Evolutionary conservation across 2,329 filamentous ascomycete genomes (phyloP), one percentile per base, ranked within the genome.

Genomic region (Zasmidium citrigriseum): DNA sequence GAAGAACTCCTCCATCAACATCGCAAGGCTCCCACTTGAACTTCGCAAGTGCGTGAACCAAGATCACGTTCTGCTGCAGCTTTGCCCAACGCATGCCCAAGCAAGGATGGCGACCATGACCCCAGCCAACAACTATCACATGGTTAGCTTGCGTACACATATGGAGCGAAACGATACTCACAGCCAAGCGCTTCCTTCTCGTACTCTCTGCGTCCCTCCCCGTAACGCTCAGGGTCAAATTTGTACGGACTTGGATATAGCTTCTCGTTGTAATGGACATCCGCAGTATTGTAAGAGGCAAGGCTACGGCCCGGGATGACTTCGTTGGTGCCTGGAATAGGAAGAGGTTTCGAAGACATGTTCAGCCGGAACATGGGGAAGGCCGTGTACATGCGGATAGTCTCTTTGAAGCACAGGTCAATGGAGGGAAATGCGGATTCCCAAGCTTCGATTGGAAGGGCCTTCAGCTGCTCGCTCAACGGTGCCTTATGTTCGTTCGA

Each of bases 351-450:
- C n/a, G 76, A 77, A 27, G 75, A 77, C 14, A 73, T 72, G 65
- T 86, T 86, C 67, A 77, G 79, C 5, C 83, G 76, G 47, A 46
- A 52, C 27, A 59, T 58, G 14, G 58, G 55, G 66, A 85, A 81
- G 0, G 75, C 74, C 1, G 76, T 73, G 27, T 78, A 77, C 21
- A 85, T 64, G 7, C 83, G 78, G 57, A 86, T 83, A n/a, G 75
- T 77, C 59, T 86, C 83, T 27, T 77, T 75, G 44, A 86, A 71
- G 47, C 78, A 81, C 25, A 83, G 58, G 57, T 83, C 79, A 23
- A 85, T 71, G 7, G 77, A 57, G 0, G 82, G 80, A 58, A 86
- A 84, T 14, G 82, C 78, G 9, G 68, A 54, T 67, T 86, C 83
- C 83, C 83, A 86, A 0, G 78, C 79, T 11, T 83, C 79, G 22